Conservation (phyloP, 176 grass and related monocot species). For the Poa annua region DNA sequence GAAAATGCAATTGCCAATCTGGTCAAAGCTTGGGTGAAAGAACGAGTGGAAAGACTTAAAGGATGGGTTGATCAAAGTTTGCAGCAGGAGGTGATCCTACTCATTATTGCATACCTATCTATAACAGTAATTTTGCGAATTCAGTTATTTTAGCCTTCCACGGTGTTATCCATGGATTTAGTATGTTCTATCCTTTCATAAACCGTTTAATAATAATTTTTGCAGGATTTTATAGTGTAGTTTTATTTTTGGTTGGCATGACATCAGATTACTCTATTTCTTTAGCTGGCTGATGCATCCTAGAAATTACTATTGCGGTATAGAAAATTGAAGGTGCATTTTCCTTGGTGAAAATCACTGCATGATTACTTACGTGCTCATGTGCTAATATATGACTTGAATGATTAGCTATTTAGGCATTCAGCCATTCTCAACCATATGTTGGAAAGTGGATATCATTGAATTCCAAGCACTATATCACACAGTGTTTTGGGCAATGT, state of each 20-base stretch:
- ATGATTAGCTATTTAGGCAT: slow-evolving; percentile 23
- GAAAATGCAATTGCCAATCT: slow-evolving; percentile 71
- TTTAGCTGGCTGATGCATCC: neutral
- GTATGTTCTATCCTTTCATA: neutral
- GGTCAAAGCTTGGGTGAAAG: slow-evolving; percentile 74
- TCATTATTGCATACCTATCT: slow-evolving; percentile 25
- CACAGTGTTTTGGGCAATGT: slow-evolving; percentile 56
- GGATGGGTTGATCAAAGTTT: slow-evolving; percentile 63
- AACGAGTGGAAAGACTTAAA: slow-evolving; percentile 64
- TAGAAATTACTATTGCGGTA: neutral
- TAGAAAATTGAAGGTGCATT: slow-evolving; percentile 9
- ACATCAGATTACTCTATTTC: slow-evolving; percentile 20
- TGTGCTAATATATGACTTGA: neutral
- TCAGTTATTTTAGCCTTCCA: slow-evolving; percentile 2
- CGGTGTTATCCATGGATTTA: slow-evolving; percentile 1
- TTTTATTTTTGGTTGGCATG: slow-evolving; percentile 9
- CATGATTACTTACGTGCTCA: neutral
- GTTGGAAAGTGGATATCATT: slow-evolving; percentile 9
- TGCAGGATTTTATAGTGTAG: neutral
- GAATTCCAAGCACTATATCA: slow-evolving; percentile 35
- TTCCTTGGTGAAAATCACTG: slow-evolving; percentile 9
- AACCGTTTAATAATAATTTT: neutral
- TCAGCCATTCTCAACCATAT: slow-evolving; percentile 35
- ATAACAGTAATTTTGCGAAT: neutral
- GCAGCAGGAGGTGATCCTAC: slow-evolving; percentile 67